Percentiles rank a stretch among this genome's conserved stretches.
Conservation (phyloP, 2,329 filamentous ascomycete genomes). For the Parastagonospora avenae region DNA sequence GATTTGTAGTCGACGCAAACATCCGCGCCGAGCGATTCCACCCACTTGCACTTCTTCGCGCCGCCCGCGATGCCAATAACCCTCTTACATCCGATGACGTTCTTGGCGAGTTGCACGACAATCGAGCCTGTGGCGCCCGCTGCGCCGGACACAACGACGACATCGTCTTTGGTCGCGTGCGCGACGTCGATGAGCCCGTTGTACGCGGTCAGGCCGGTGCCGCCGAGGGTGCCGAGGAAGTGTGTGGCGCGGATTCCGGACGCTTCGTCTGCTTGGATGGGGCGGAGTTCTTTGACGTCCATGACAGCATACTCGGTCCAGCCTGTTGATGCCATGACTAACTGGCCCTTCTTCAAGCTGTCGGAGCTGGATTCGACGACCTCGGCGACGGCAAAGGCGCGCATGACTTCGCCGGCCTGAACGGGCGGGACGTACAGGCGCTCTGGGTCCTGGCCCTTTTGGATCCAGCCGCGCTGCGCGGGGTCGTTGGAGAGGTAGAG, state of each 20-base stretch:
- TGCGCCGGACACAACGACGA: conserved; percentile 77
- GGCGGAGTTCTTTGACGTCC: conserved; percentile 38
- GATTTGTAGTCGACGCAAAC: conserved; percentile 62
- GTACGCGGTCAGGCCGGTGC: conserved; percentile 71
- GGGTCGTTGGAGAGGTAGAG: conserved; percentile 59
- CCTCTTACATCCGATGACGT: conserved; percentile 53
- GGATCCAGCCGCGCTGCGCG: conserved; percentile 59
- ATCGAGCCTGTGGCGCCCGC: conserved; percentile 79
- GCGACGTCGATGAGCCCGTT: conserved; percentile 73
- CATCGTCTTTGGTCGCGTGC: conserved; percentile 68
- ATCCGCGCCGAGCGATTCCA: conserved; percentile 58
- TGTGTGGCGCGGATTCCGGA: conserved; percentile 50
- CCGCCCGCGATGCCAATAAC: conserved; percentile 60
- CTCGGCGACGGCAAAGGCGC: conserved; percentile 63
- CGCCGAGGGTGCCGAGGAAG: conserved; percentile 55
- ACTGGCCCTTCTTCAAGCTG: conserved; percentile 60
- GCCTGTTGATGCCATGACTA: conserved; percentile 60
- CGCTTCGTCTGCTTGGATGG: conserved; percentile 36
- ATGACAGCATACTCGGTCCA: conserved; percentile 71
- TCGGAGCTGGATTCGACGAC: conserved; percentile 64
- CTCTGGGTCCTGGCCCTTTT: conserved; percentile 45
- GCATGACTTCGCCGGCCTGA: conserved; percentile 61
- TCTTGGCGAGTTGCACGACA: conserved; percentile 63
- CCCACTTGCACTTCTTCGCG: conserved; percentile 59
- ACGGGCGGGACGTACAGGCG: conserved; percentile 56